Evolutionary conservation across 75 land plant species (phyloP).

Genomic region (Sequoia sempervirens): DNA sequence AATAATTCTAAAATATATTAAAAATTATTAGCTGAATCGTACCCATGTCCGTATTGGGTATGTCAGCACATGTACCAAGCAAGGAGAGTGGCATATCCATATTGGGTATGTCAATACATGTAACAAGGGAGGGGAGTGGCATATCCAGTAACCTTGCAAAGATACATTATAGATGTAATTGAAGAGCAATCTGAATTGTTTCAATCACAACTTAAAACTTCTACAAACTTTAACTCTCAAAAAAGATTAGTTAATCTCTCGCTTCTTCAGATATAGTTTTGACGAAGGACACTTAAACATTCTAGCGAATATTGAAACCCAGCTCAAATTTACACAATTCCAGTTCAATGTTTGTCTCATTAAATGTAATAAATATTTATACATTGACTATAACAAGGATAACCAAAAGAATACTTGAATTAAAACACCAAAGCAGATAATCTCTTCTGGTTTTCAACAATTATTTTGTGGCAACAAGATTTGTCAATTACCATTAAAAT

Average conservation of each 20-base stretch:
- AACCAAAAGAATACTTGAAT: neutral
- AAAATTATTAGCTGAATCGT: too few species aligned
- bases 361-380: neutral
- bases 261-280: neutral
- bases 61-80: too few species aligned
- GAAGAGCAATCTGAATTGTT: neutral
- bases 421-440: neutral
- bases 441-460: neutral
- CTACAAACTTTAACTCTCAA: neutral
- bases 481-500: neutral
- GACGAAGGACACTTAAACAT: neutral
- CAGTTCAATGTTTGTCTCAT: neutral
- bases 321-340: neutral
- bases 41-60: too few species aligned
- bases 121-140: too few species aligned
- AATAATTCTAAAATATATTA: too few species aligned
- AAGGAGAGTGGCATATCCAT: too few species aligned
- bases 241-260: neutral
- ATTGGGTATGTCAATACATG: too few species aligned
- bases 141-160: too few species aligned
- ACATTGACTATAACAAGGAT: neutral
- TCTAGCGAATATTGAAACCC: neutral
- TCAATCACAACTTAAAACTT: neutral
- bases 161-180: too few species aligned
- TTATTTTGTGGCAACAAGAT: neutral